Base-by-base conservation (phyloP, 2,329 filamentous ascomycete species). In the Parastagonospora avenae region DNA sequence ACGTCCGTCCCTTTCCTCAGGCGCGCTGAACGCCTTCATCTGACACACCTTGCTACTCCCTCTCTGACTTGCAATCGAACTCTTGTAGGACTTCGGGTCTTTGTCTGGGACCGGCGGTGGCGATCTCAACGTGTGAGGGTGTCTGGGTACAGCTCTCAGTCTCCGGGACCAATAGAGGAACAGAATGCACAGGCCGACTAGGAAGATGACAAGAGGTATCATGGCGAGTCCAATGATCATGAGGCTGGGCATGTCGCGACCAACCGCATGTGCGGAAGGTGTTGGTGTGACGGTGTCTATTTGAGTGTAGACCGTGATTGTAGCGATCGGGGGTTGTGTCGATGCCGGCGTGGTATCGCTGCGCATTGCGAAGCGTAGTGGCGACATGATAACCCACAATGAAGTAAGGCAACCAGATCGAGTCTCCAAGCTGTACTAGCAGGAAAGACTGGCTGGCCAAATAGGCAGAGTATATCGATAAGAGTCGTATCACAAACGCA, bases 151-250 rank as follows among this genome's bases (percentile, higher is more conserved):
- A 27, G 44, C 44, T 24, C 44, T 36, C 16, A 56, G 56, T 24
- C 46, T 53, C 14, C 60, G 59, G 38, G 54, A 55, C 51, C 63
- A 60, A 44, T 62, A 62, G 15, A 55, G 48, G 37, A 53, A 54
- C 50, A 62, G 57, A 16, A 63, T 42, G n/a, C 49, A 54, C 8
- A 54, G 19, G 12, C 50, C 48, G 42, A 57, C 54, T 2, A 64
- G 24, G n/a, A 54, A 44, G 10, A 59, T 48, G 1, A 57, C 54
- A 5, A 66, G 44, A 4, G 67, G 65, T 32, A 65, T 60, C 53
- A 67, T 63, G 6, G 55, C 64, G 10, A 70, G 56, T 9, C 64
- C 66, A 9, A 67, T 39, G 38, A 63, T 67, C 32, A 42, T 57
- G 4, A 32, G 58, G 14, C 42, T 48, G 37, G 48, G 37, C 46